These are phyloP conservation scores for Hypoxylon sp. DNA, from an alignment of 2,329 filamentous ascomycete genomes.

Conservation along the genomic window DNA sequence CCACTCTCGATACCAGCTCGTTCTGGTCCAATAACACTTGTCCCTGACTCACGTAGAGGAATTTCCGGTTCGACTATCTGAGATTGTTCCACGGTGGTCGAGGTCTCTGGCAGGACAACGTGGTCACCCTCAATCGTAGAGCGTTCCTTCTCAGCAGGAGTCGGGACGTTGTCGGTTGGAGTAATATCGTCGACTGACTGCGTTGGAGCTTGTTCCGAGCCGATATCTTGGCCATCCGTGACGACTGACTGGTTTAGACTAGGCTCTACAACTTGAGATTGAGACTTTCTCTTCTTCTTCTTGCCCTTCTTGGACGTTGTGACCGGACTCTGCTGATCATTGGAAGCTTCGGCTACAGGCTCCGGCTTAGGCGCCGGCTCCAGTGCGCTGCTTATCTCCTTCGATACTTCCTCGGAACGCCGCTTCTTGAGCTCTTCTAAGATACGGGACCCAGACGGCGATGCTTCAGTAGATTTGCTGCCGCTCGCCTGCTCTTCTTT, in stretches of 20 bases:
- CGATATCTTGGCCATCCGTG: constrained; percentile 12
- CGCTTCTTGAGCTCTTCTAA: constrained; percentile 22
- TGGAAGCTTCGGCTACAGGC: constrained; percentile 13
- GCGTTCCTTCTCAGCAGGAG: not conserved
- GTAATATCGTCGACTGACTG: constrained; percentile 14
- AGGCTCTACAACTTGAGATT: constrained; percentile 34
- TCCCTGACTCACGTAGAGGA: not conserved
- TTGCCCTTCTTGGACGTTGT: constrained; percentile 36
- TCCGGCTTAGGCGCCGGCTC: constrained; percentile 11
- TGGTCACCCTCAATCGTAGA: not conserved
- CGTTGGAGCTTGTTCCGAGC: constrained; percentile 11
- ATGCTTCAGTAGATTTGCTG: constrained; percentile 7
- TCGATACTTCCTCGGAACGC: constrained; percentile 4
- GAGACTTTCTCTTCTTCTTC: constrained; percentile 44
- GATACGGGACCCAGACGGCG: constrained; percentile 1
- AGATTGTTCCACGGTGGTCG: not conserved
- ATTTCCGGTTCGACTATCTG: not conserved
- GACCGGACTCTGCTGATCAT: constrained; percentile 17
- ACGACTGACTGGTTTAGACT: constrained; percentile 23
- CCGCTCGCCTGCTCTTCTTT: constrained; percentile 1
- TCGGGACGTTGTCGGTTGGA: not conserved
- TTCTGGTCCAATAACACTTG: not conserved
- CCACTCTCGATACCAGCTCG: not conserved
- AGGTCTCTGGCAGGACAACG: not conserved
- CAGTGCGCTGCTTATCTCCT: not conserved